Evolutionary conservation across 352 stramenopile species (phyloP).

Genomic region (Sclerospora graminicola): DNA sequence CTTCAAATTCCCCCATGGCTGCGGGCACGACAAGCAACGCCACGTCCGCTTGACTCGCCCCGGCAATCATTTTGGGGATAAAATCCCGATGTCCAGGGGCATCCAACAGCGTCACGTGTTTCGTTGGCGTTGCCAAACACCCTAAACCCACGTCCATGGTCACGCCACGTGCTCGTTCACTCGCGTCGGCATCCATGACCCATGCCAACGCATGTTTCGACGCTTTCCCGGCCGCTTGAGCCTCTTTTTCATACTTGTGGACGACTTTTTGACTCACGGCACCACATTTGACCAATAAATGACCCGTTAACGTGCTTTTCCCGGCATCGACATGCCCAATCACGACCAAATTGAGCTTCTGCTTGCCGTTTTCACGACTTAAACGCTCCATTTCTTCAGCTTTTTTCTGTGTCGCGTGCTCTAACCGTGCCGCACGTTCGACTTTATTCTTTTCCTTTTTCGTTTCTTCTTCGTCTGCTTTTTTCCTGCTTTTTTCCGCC

Average conservation of each 20-base stretch:
- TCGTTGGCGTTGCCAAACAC: constrained; percentile 82
- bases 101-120: constrained; percentile 93
- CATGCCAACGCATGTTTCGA: constrained; percentile 95
- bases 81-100: constrained; percentile 96
- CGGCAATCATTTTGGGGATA: constrained; percentile 96
- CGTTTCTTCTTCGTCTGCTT: too few species aligned
- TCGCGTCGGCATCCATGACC: constrained; percentile 87
- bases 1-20: constrained; percentile 92
- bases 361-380: constrained; percentile 37
- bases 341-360: constrained; percentile 91
- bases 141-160: constrained; percentile 97
- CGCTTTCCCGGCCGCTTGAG: constrained; percentile 86
- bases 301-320: constrained; percentile 96
- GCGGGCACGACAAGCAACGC: constrained; percentile 93
- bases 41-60: constrained; percentile 86
- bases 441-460: too few species aligned
- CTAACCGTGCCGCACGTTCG: too few species aligned
- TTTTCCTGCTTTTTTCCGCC: too few species aligned
- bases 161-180: constrained; percentile 89
- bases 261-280: constrained; percentile 83
- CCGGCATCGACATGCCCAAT: constrained; percentile 96
- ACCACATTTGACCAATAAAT: constrained; percentile 88
- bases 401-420: constrained; percentile 57
- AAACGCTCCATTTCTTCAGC: constrained; percentile 38
- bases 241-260: constrained; percentile 90